Evolutionary conservation across 768 basidiomycete genomes (phyloP), one percentile per base, ranked within the genome.

Genomic region (Tylopilus vinaceipallidus): DNA sequence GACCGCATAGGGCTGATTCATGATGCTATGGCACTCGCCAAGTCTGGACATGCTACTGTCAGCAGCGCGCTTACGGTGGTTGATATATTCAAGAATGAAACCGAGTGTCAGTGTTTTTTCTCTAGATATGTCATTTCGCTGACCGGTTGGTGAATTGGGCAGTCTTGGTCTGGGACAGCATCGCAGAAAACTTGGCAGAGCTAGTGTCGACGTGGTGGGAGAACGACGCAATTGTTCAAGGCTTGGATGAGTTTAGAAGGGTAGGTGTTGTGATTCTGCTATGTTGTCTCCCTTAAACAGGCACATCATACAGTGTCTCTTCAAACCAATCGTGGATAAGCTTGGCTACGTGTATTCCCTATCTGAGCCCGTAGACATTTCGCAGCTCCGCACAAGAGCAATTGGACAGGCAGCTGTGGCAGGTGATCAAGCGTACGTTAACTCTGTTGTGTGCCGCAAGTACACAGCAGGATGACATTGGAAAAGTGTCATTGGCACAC

Each of bases 1-100:
- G 95, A 99, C 64, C 81, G 91, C 20, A 85, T 98, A 58, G 95
- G 95, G 16, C 75, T 99, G 23, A 82, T 95, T 19, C 80, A 86
- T 42, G 97, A 98, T 60, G 77, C 86, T 1, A 76, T 88, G 61
- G 86, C 86, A 1, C 78, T 98, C 26, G 80, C 91, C 42, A 82
- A 84, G 61, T 88, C 92, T 17, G 94, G 94, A 3, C 80, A 89
- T 59, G 74, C 83, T 41, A 77, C 83, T 50, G 76, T 91, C 29
- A 91, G 90, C 59, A 84, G 83, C 53, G 81, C 86, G 2, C 75
- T 99, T 57, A 81, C 79, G 20, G 74, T 98, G 38, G 74, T 93
- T 38, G 73, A 86, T 42, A 75, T 78, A 38, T 73, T 95, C 57
- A 78, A 77, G 55, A 71, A 77, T 38, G 95, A 97, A 72, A 79